Base-by-base conservation (phyloP, 805 yeast species). In the Saccharomyces eubayanus region DNA sequence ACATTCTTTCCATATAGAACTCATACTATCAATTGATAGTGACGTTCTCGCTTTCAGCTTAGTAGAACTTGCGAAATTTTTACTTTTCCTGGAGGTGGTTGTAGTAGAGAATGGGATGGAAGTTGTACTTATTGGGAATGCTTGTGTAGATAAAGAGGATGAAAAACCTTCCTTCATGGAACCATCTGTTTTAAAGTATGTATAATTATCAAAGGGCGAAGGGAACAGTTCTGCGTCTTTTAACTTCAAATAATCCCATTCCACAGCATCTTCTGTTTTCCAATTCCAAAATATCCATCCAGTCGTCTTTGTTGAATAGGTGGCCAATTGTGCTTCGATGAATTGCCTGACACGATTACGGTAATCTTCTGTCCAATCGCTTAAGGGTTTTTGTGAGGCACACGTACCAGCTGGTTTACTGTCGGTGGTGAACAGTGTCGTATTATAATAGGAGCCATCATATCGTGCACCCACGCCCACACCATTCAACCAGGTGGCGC, bases 211-310 rank as follows among this genome's bases (percentile, higher is more conserved):
- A 31, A 85, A 73, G 1, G 90, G 89, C 46, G 74, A 77, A 1
- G 91, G 91, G 69, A 85, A 80, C 49, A 85, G 64, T 3, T 72
- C 80, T 31, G 73, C 62, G 20, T 74, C 66, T 8, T 79, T 75
- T 59, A 85, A 72, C 51, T 76, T 70, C 52, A 72, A 63, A 62
- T 82, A 78, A 63, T 84, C 88, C 89, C 89, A 84, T 64, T 83
- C 89, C 21, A 80, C 71, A 1, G 87, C 79, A 53, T 70, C 65
- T 62, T 85, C 90, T 0, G 88, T 83, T 64, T 83, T 84, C 72
- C 77, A 84, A 60, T 82, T 81, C 90, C 89, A 85, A 61, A 83
- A 84, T 41, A 84, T 77, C 80, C 84, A 84, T 0, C 89, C 89
- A 10, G 71, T 70, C 36, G 76, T 72, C 51, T 71, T 59, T n/a